Base-by-base conservation (phyloP, 768 basidiomycete species). In the Mycena sanguinolenta region DNA sequence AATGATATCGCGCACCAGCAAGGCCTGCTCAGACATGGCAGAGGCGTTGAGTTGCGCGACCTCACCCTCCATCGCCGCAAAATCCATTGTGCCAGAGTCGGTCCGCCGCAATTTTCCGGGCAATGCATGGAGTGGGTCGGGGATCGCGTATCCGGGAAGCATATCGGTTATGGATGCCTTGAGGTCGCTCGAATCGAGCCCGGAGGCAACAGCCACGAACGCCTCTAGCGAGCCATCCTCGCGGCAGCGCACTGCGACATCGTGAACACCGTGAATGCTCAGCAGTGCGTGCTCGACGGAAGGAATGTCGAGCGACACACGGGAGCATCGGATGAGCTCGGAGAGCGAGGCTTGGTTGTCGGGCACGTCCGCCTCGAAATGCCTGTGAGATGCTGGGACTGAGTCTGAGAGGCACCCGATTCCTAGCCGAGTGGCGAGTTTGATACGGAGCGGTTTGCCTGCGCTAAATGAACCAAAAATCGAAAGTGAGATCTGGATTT, bases 401-500 rank as follows among this genome's bases (percentile, higher is more conserved):
- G 69, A 71, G 61, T 86, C 84, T 23, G 80, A 76, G 25, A 84
- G 75, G 65, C 75, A 65, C 14, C 79, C 80, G 7, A 87, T 74
- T 4, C 79, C 81, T 13, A 86, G 76, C 1, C 86, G 82, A 46
- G 79, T 79, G 27, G 83, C 79, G 36, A 86, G 77, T 49, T 82
- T 82, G 70, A 85, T 85, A 3, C 85, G 82, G 19, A 85, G 77
- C 16, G 83, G 82, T 75, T 87, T 86, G 42, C 85, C 85, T 46
- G 84, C 83, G 28, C 61, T 63, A 55, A 9, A 53, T 1, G 21
- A 9, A 5, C 17, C 17, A n/a, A 4, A 10, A 34, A 34, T 5
- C 32, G 14, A 34, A 3, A 25, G 21, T 39, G 16, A 52, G 44
- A n/a, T 25, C 6, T 36, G 16, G 6, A 17, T n/a, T 19, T 13